Percentiles rank a stretch among this genome's conserved stretches.
phyloP scores from a whole-genome alignment of 805 yeast species.

The Candida ulmi region DNA sequence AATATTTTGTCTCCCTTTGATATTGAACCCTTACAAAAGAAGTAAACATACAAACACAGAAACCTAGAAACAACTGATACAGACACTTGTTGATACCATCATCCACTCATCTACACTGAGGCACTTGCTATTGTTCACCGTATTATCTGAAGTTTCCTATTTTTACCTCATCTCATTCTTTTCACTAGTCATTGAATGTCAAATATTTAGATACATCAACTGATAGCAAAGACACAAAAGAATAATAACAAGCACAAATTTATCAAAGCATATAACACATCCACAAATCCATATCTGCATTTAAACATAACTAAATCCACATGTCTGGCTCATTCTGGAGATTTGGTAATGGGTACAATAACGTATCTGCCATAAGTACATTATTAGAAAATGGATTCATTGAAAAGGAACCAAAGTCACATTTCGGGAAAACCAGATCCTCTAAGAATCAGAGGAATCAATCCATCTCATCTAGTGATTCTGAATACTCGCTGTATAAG shows the following conservation, averaged over 20 bases:
- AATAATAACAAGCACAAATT: no score
- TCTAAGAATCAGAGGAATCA: slow-evolving; percentile 13
- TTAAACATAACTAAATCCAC: background rate
- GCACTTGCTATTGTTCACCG: no score
- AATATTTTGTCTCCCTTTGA: background rate
- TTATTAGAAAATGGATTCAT: slow-evolving; percentile 33
- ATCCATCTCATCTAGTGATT: slow-evolving; percentile 15
- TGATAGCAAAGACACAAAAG: no score
- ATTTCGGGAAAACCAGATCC: background rate
- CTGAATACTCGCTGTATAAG: slow-evolving; percentile 14
- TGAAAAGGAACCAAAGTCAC: slow-evolving; percentile 33
- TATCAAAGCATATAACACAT: background rate
- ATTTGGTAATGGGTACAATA: slow-evolving; percentile 50
- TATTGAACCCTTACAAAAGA: no score
- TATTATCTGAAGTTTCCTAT: no score
- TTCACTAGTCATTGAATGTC: background rate
- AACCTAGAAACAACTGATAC: no score
- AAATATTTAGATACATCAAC: background rate
- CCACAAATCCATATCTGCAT: background rate
- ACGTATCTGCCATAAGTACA: slow-evolving; percentile 50
- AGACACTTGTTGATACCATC: no score
- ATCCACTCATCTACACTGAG: no score
- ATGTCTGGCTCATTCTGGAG: slow-evolving; percentile 54
- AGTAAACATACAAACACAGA: no score
- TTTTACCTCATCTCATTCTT: no score